Evolutionary conservation across 371 early-diverging fungal species (phyloP), one percentile per base, ranked within the genome.

Genomic region (Mortierella sp.): DNA sequence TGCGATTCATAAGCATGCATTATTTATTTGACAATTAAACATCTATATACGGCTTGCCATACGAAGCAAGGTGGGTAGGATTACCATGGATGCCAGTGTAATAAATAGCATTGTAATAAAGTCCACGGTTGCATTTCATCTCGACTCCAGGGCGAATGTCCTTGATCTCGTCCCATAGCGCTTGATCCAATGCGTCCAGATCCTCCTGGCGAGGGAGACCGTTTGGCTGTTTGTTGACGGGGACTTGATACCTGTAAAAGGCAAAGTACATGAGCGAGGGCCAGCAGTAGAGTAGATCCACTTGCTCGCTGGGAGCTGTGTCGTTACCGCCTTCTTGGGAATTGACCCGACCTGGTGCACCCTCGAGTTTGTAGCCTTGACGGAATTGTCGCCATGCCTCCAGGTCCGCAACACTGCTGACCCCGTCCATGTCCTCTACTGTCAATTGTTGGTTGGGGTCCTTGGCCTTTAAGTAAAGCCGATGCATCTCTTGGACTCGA

Each of bases 121-220:
- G 59, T 13, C 28, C 28, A 28, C 59, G 59, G 1, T 59, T 59
- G 28, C 59, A 59, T 26, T 59, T 59, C 28, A 59, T 31, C 34
- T 59, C 59, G 5, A 59, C 31, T 0, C 59, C 59, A 59, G 59
- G 59, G 28, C 59, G 59, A 31, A 59, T 59, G 14, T 59, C 59
- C 59, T 59, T 59, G 16, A 59, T 31, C 59, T 59, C 59, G 31
- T 59, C 59, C 59, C 59, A 59, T 11, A 59, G 59, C 14, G 59
- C 31, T 59, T 31, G 59, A 59, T 59, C 59, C 1, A 59, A 26
- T 28, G 59, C 59, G 26, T 59, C 59, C 31, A 59, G 16, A 59
- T 59, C 59, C 5, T 59, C 59, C 59, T 59, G 59, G 31, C 31
- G 59, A 28, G 10, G 28, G 57, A 13, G 57, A 26, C 13, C 28